Base-by-base conservation (phyloP, 129 eudicot genomes). In the Escallonia herrerae region DNA sequence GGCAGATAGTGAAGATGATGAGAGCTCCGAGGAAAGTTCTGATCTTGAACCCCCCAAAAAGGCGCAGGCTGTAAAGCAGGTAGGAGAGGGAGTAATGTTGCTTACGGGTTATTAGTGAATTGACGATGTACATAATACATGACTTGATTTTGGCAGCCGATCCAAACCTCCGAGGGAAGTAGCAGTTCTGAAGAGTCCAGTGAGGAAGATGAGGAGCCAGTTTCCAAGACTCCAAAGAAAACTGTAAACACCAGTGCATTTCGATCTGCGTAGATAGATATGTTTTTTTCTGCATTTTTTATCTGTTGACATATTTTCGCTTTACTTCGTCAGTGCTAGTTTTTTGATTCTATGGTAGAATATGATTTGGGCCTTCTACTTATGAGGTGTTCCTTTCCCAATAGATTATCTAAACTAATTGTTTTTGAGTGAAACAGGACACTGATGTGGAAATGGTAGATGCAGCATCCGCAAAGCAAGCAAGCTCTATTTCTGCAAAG, bases 401-500 rank as follows among this genome's bases (percentile, higher is more conserved):
- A 13, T 10, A 51, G 56, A 51, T 10, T 2, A 15, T 11, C 7
- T 44, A 33, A 62, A 0, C 10, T 33, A 10, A 1, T 15, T 15
- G 33, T 11, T 43, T 8, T 33, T 42, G 2, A 62, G 49, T 3
- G 6, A 55, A 64, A 44, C 76, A 76, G 76, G 72, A 71, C 33
- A 40, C 67, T 13, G 81, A 76, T 71, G 73, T 60, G 6, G 69
- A 70, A 48, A 65, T 77, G 91, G 87, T 81, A 44, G 97, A 86
- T 77, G 89, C 77, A 15, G 68, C 69, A 45, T 68, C 84, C 1
- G 54, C 83, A 12, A 47, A 64, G 54, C 54, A 51, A 64, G 15
- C 37, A n/a, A 49, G 14, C 8, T 13, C 14, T 4, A 3, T 3
- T 5, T 67, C 62, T 14, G 57, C 52, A 15, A 82, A 67, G 73